Percentiles rank a stretch among this genome's conserved stretches.
Conservation (phyloP, 1,284 basidiomycete genomes). For the Ganoderma leucocontextum region DNA sequence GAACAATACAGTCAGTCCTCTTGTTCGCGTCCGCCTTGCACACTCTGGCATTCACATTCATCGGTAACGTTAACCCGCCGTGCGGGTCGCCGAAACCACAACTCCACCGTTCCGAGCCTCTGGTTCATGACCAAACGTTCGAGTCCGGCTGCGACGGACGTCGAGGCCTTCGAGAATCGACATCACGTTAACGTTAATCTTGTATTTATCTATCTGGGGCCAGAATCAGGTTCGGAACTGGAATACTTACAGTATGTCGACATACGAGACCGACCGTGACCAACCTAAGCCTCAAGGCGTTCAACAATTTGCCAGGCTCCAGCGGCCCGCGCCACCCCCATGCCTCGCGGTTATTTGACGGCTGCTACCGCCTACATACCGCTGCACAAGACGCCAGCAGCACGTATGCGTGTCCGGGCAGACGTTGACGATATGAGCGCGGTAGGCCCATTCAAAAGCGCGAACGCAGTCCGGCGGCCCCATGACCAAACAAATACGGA, state of each 20-base stretch:
- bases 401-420: background rate
- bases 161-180: background rate
- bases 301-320: background rate
- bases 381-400: background rate
- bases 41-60: background rate
- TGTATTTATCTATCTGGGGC: too few relatives aligned
- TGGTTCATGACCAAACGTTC: background rate
- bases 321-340: background rate
- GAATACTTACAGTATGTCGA: background rate
- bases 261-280: background rate
- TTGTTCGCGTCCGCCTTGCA: slow-evolving; percentile 4
- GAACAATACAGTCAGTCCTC: background rate
- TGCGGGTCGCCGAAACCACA: background rate
- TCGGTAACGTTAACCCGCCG: background rate
- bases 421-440: background rate
- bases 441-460: background rate
- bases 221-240: background rate
- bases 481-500: too few relatives aligned
- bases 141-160: background rate
- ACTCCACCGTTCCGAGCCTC: background rate
- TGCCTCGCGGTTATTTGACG: background rate
- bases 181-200: too few relatives aligned
- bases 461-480: background rate
- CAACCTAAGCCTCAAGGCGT: background rate
- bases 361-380: background rate